Conservation (phyloP, 2,329 filamentous ascomycete genomes). For the Neofusicoccum kwambonambiense region DNA sequence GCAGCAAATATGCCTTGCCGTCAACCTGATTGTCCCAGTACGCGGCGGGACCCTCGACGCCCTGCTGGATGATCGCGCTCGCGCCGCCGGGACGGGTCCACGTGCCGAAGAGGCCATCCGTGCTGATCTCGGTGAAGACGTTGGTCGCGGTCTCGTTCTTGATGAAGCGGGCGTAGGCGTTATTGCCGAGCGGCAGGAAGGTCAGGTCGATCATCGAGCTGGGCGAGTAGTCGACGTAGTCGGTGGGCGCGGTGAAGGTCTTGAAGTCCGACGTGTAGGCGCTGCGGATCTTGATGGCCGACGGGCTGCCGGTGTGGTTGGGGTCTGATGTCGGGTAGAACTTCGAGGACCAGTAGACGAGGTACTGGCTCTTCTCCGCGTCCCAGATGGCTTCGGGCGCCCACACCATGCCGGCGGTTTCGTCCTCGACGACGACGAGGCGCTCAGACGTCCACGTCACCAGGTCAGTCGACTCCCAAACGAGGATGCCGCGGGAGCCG, state of each 20-base stretch:
- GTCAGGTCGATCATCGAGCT: constrained; percentile 58
- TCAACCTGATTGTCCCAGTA: constrained; percentile 35
- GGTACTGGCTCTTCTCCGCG: constrained; percentile 44
- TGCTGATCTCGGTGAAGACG: constrained; percentile 52
- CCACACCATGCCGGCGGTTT: constrained; percentile 60
- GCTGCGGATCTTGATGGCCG: constrained; percentile 49
- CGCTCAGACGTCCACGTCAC: constrained; percentile 51
- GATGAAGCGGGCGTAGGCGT: constrained; percentile 54
- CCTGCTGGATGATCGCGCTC: constrained; percentile 39
- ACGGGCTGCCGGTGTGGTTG: constrained; percentile 48
- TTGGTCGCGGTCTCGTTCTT: constrained; percentile 55
- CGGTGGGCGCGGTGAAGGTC: constrained; percentile 50
- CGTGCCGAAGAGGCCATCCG: constrained; percentile 51
- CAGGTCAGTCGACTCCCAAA: constrained; percentile 56
- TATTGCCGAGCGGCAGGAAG: constrained; percentile 48
- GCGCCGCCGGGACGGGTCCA: constrained; percentile 52
- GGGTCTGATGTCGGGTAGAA: constrained; percentile 50
- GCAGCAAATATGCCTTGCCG: constrained; percentile 45
- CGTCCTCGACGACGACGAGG: constrained; percentile 52
- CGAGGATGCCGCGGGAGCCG: constrained; percentile 53
- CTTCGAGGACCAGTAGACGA: constrained; percentile 51
- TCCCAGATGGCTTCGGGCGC: constrained; percentile 58
- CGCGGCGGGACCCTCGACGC: constrained; percentile 33
- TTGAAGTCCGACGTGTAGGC: constrained; percentile 57
- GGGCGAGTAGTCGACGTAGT: constrained; percentile 50